Base-by-base conservation (phyloP, 805 yeast genomes). In the Saccharomycopsis capsularis region DNA sequence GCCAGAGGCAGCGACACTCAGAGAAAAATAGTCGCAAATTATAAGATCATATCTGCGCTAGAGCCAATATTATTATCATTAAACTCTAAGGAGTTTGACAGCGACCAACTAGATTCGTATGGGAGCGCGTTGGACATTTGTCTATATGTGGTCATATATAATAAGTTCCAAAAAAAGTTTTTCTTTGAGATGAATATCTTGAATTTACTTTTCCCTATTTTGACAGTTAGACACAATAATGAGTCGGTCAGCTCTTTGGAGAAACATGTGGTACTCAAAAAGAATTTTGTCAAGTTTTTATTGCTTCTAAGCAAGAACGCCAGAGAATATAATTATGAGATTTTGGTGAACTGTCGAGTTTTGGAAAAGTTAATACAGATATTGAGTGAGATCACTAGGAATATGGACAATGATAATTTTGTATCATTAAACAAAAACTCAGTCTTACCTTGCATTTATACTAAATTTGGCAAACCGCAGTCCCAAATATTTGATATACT, bases 271-370 rank as follows among this genome's bases (percentile, higher is more conserved):
- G 16, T 36, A 1, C 35, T 51, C 3, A 41, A 45, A 19, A 51
- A 44, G 39, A 51, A 44, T 29, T 51, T 51, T 22, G 45, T 51
- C 7, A 51, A 48, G 18, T 51, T 51, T 18, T 48, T 51, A 37
- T 22, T 51, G 23, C n/a, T 51, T 4, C 36, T 51, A 21, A 51
- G 47, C 21, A 51, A 51, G 40, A 42, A 40, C 25, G 52, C 49
- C 7, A 44, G 39, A 22, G 55, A 51, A 19, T 51, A 44, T 18
- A 51, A 51, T 25, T 24, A 30, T 21, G 47, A 37, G 23, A 47
- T 51, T 40, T 16, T 51, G 18, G 35, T 22, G 19, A 32, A 46
- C n/a, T 23, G 35, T 23, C n/a, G 41, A 13, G 34, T 46, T 11
- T 5, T 50, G 4, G 45, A 35, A 11, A 30, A 29, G 30, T 25